phyloP scores from a whole-genome alignment of 331 rosid species.

The Cydonia oblonga region DNA sequence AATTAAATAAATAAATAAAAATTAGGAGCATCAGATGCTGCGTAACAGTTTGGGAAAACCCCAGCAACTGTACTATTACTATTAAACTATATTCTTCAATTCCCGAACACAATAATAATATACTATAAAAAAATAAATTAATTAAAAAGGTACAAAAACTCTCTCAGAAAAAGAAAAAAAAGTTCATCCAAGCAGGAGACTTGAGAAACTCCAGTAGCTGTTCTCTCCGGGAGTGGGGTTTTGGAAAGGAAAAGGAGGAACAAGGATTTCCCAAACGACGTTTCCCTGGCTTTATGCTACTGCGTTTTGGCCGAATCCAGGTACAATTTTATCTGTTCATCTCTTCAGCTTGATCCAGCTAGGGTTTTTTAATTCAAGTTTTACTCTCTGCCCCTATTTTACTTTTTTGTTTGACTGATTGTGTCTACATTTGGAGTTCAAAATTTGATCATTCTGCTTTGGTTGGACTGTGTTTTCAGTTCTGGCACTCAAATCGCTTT shows the following conservation, averaged over 20 bases:
- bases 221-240: background rate
- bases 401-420: constrained; percentile 6
- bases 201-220: constrained; percentile 5
- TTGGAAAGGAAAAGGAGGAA: background rate
- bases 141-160: background rate
- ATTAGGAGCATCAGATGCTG: too few relatives aligned
- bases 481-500: background rate
- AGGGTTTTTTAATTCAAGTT: constrained; percentile 9
- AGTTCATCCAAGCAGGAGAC: constrained; percentile 9
- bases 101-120: background rate
- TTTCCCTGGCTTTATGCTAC: background rate
- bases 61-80: background rate
- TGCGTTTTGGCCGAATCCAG: constrained; percentile 1
- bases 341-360: constrained; percentile 11
- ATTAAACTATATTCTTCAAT: background rate
- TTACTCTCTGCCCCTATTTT: background rate
- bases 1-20: too few relatives aligned
- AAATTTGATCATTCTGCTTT: background rate
- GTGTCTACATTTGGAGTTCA: constrained; percentile 9
- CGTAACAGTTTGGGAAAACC: background rate
- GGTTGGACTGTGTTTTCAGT: background rate
- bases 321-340: background rate
- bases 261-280: constrained; percentile 6
- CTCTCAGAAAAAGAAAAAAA: background rate
- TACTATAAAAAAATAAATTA: background rate